phyloP scores from a whole-genome alignment of 331 rosid genomes.

The Quercus tomentella region DNA sequence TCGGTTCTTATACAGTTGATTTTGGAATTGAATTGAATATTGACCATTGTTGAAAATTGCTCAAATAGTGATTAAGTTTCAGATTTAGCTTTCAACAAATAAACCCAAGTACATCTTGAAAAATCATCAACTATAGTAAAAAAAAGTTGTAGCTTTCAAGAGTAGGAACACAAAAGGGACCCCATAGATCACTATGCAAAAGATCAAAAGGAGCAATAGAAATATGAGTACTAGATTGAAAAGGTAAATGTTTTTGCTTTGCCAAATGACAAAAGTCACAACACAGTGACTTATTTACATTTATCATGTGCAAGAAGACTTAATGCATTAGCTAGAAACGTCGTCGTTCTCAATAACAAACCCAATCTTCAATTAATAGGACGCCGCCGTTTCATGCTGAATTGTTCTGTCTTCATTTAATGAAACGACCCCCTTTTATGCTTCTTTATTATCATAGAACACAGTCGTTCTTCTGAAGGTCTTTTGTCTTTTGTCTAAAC shows the following conservation, averaged over 20 bases:
- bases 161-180: neutral
- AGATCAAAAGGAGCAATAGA: neutral
- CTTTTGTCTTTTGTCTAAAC: no score
- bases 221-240: neutral
- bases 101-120: neutral
- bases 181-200: neutral
- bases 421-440: no score
- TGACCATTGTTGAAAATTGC: neutral
- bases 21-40: neutral
- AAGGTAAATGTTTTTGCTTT: neutral
- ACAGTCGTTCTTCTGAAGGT: no score
- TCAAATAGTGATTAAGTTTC: neutral
- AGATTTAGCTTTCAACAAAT: neutral
- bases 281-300: neutral
- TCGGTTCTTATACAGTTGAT: neutral
- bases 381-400: rapidly evolving
- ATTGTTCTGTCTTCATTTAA: no score
- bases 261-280: neutral
- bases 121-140: neutral
- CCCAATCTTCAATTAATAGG: no score
- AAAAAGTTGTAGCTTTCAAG: no score
- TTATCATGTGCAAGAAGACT: no score
- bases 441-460: no score
- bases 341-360: no score
- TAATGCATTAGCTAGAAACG: no score